Conservation (phyloP, 345 rosid species). For the Cochlearia excelsa region DNA sequence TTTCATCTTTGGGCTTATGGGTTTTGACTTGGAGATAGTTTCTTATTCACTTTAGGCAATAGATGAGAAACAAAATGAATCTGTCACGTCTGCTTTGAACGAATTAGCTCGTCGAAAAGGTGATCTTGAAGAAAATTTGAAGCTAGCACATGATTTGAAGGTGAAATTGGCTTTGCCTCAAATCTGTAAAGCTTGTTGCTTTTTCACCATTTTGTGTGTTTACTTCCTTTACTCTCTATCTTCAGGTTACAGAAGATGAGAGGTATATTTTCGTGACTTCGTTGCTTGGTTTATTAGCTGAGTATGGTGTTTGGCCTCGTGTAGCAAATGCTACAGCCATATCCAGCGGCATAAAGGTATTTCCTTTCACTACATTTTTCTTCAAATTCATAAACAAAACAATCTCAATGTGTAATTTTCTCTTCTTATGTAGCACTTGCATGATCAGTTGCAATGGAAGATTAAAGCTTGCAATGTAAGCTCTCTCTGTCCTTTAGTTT, state of each 20-base stretch:
- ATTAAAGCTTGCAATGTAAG: conserved; percentile 79
- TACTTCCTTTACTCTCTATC: conserved; percentile 15
- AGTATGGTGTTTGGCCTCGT: conserved; percentile 68
- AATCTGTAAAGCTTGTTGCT: neutral
- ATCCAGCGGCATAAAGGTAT: conserved; percentile 72
- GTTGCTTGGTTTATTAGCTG: conserved; percentile 81
- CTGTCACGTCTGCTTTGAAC: conserved; percentile 65
- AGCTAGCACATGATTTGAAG: conserved; percentile 80
- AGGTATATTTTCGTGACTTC: conserved; percentile 77
- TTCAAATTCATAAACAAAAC: neutral
- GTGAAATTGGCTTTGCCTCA: conserved; percentile 33
- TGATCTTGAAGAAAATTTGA: conserved; percentile 76
- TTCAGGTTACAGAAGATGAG: conserved; percentile 81
- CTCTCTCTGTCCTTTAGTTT: conserved; percentile 27
- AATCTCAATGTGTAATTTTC: conserved; percentile 2
- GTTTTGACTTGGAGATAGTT: conserved; percentile 22
- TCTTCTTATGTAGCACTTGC: conserved; percentile 53
- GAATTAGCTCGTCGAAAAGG: conserved; percentile 75
- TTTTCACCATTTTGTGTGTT: neutral
- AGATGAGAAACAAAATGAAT: conserved; percentile 89
- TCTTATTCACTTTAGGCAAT: conserved; percentile 54
- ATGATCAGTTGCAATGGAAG: conserved; percentile 86
- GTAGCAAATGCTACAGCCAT: conserved; percentile 68
- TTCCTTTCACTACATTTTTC: conserved; percentile 18
- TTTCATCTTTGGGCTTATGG: conserved; percentile 19